A percentile compares a stretch with the other conserved stretches of the same genome.
Evolutionary conservation across 1,139 yeast species (phyloP).

Genomic region (Meyerozyma elateridarum): DNA sequence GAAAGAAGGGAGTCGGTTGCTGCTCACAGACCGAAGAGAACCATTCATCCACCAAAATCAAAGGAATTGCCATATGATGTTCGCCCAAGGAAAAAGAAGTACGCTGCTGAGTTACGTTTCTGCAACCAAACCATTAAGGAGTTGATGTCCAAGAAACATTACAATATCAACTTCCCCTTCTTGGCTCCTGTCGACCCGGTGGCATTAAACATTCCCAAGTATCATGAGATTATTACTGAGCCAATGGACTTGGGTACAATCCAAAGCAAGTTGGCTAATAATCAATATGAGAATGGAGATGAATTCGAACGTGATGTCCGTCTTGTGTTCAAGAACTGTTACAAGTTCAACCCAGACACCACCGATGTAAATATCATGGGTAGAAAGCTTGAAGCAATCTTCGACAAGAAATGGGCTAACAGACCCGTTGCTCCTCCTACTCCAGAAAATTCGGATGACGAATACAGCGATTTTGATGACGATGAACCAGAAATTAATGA

Average conservation of each 20-base stretch:
- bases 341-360: conserved; percentile 90
- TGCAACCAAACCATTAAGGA: conserved; percentile 83
- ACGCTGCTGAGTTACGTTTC: conserved; percentile 83
- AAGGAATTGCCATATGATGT: conserved; percentile 89
- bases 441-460: conserved; percentile 41
- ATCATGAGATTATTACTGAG: conserved; percentile 74
- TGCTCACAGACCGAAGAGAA: conserved; percentile 79
- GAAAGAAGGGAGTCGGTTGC: conserved; percentile 38
- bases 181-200: conserved; percentile 93
- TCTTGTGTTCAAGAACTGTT: conserved; percentile 83
- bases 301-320: conserved; percentile 82
- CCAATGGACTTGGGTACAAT: conserved; percentile 96
- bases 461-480: conserved; percentile 34
- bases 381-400: conserved; percentile 77
- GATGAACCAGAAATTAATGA: conserved; percentile 74
- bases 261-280: conserved; percentile 72
- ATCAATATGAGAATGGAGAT: conserved; percentile 84
- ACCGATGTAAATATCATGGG: conserved; percentile 96
- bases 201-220: conserved; percentile 88
- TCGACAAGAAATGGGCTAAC: conserved; percentile 85
- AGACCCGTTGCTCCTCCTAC: conserved; percentile 74
- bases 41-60: conserved; percentile 93
- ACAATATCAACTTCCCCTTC: conserved; percentile 82
- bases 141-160: conserved; percentile 76
- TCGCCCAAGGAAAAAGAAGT: conserved; percentile 88